Conservation (phyloP, 2,329 filamentous ascomycete genomes). For the Alternaria gansuensis region DNA sequence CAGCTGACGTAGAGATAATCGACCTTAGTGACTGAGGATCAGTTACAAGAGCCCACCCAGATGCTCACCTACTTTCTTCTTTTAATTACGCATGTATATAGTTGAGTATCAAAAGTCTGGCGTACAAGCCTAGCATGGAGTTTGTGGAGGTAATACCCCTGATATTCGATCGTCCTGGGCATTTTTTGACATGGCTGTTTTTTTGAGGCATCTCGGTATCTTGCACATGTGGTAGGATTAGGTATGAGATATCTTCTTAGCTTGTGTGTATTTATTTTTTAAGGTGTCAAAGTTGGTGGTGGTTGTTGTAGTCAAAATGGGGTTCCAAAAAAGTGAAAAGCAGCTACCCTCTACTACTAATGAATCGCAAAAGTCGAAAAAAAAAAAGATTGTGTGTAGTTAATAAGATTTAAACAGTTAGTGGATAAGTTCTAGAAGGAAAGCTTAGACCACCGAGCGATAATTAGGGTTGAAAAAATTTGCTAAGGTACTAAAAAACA, state of each 20-base stretch:
- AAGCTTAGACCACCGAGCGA: too few relatives aligned
- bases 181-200: background rate
- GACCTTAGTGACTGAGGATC: slow-evolving; percentile 24
- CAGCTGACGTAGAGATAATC: slow-evolving; percentile 15
- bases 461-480: too few relatives aligned
- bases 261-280: background rate
- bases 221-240: background rate
- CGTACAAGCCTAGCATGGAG: slow-evolving; percentile 8
- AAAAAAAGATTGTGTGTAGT: too few relatives aligned
- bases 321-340: too few relatives aligned
- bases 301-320: too few relatives aligned
- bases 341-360: too few relatives aligned
- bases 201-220: background rate
- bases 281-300: too few relatives aligned
- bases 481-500: too few relatives aligned
- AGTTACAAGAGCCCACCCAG: background rate
- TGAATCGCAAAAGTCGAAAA: too few relatives aligned
- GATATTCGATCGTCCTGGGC: background rate
- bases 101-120: background rate
- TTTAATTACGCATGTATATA: background rate
- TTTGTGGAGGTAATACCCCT: slow-evolving; percentile 13
- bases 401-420: too few relatives aligned
- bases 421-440: too few relatives aligned
- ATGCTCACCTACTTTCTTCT: background rate
- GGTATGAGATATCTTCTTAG: background rate